phyloP scores from a whole-genome alignment of 768 basidiomycete species.

The Lepiota brunneoincarnata region DNA sequence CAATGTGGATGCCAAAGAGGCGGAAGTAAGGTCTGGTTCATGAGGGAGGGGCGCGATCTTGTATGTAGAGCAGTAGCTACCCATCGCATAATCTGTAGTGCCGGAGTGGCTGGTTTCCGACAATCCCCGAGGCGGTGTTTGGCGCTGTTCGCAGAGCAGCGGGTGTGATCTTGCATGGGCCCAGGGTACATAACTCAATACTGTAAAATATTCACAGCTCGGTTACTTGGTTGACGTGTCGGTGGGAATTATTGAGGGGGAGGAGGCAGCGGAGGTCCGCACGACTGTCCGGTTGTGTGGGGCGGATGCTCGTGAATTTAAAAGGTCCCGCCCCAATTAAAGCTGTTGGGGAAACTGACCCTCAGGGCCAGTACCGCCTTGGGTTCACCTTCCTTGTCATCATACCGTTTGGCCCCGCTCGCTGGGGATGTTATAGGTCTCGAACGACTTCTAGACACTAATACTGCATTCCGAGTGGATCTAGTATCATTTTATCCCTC shows the following conservation, averaged over 20 bases:
- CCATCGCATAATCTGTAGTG: no score
- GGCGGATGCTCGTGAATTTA: slow-evolving; percentile 4
- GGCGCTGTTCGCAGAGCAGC: not conserved
- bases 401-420: no score
- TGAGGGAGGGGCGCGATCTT: not conserved
- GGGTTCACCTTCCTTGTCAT: not conserved
- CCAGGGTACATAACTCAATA: no score
- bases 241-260: not conserved
- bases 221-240: no score
- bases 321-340: no score
- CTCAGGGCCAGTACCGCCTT: not conserved
- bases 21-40: not conserved
- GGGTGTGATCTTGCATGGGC: not conserved
- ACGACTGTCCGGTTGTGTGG: not conserved
- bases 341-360: not conserved
- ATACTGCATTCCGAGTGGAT: not conserved
- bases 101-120: not conserved
- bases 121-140: not conserved
- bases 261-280: slow-evolving; percentile 9
- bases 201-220: no score
- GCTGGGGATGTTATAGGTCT: not conserved
- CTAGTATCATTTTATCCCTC: not conserved
- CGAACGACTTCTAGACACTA: not conserved
- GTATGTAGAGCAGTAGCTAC: not conserved
- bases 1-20: not conserved